Evolutionary conservation across 352 stramenopile species (phyloP).

Genomic region (Hyaloperonospora arabidopsidis): DNA sequence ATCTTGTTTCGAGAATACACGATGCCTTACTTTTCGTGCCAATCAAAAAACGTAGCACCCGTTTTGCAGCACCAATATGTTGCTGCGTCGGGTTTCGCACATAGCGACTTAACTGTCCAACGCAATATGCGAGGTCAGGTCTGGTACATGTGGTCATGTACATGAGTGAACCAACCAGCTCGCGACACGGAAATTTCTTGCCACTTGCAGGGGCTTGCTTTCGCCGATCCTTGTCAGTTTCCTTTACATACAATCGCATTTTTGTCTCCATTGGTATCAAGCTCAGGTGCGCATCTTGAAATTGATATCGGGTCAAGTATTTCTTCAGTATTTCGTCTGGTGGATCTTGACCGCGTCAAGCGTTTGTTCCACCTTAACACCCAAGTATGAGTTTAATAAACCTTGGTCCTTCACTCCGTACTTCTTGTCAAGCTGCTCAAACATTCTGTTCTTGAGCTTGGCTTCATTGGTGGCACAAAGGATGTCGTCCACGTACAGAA

Average conservation of each 20-base stretch:
- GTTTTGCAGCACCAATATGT: conserved; percentile 6
- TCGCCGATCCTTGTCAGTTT: conserved; percentile 2
- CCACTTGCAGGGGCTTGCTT: conserved; percentile 2
- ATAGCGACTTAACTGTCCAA: conserved; percentile 22
- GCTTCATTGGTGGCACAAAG: conserved; percentile 21
- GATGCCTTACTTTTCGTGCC: neutral
- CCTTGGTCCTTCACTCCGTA: conserved; percentile 27
- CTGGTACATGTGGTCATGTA: conserved; percentile 22
- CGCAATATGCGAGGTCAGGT: conserved; percentile 18
- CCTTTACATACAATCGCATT: too few relatives aligned
- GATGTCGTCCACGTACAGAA: conserved; percentile 24
- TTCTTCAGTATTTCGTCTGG: neutral
- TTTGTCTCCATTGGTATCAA: conserved; percentile 11
- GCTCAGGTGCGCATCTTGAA: conserved; percentile 5
- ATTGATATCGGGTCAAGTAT: conserved; percentile 4
- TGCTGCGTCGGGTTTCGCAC: conserved; percentile 9
- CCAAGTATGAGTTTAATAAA: conserved; percentile 6
- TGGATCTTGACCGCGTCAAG: neutral
- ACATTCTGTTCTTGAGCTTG: conserved; percentile 15
- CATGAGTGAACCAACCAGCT: conserved; percentile 19
- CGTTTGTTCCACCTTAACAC: conserved; percentile 12
- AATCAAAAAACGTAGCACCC: conserved; percentile 2
- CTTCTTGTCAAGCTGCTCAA: conserved; percentile 9
- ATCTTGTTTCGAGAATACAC: neutral
- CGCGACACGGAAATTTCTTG: conserved; percentile 10